phyloP scores from a whole-genome alignment of 176 grass and related monocot genomes.

The Alopecurus myosuroides region DNA sequence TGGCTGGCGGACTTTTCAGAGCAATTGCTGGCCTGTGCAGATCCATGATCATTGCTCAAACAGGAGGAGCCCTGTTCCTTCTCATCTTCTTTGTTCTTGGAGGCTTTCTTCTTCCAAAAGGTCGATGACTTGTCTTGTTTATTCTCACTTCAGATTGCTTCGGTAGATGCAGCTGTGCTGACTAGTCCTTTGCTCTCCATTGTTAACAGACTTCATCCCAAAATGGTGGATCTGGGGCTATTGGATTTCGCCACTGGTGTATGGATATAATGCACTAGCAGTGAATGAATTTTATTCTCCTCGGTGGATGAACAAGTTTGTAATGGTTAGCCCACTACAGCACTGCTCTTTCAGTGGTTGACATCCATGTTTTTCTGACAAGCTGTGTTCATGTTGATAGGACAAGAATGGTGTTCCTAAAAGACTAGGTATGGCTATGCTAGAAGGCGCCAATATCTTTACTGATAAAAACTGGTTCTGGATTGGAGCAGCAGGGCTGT shows the following conservation, averaged over 20 bases:
- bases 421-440: slow-evolving; percentile 55
- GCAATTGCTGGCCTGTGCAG: slow-evolving; percentile 73
- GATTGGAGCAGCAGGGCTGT: slow-evolving; percentile 78
- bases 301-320: slow-evolving; percentile 80
- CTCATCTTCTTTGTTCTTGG: slow-evolving; percentile 86
- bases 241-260: slow-evolving; percentile 87
- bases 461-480: slow-evolving; percentile 85
- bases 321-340: slow-evolving; percentile 31
- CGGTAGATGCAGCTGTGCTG: slow-evolving; percentile 7
- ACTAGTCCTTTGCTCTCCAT: slow-evolving; percentile 8
- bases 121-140: slow-evolving; percentile 32
- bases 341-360: neutral
- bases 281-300: slow-evolving; percentile 95
- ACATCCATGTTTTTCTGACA: slow-evolving; percentile 18
- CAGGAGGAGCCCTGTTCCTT: slow-evolving; percentile 84
- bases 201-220: slow-evolving; percentile 65
- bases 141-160: neutral
- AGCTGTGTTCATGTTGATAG: slow-evolving; percentile 24
- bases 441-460: slow-evolving; percentile 69
- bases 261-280: slow-evolving; percentile 84
- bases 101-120: slow-evolving; percentile 95
- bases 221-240: slow-evolving; percentile 99
- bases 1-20: slow-evolving; percentile 92
- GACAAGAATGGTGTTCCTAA: slow-evolving; percentile 44
- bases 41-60: slow-evolving; percentile 89